phyloP scores from a whole-genome alignment of 208 protist species.

The Balamuthia mandrillaris region DNA sequence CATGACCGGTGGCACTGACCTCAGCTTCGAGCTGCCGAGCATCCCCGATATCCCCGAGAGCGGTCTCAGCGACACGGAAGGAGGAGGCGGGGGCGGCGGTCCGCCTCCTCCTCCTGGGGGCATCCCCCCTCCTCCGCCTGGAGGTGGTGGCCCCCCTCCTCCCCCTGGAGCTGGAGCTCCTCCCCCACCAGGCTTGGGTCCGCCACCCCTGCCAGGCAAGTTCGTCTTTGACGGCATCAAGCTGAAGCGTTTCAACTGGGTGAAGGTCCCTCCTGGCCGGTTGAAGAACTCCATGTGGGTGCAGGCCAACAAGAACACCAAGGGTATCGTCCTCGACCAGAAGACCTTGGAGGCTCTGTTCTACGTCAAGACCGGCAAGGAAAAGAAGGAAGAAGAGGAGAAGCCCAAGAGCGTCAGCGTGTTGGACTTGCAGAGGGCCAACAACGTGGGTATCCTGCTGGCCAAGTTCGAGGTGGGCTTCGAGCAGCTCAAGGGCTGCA shows the following conservation, averaged over 20 bases:
- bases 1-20: too few relatives aligned
- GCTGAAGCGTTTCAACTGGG: constrained; percentile 9
- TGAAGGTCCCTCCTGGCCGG: constrained; percentile 5
- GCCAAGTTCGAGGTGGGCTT: background rate
- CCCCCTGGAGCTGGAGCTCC: background rate
- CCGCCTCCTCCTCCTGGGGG: constrained; percentile 2
- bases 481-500: background rate
- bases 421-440: background rate
- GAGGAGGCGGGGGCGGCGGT: background rate
- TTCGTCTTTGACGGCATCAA: background rate
- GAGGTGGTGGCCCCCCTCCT: background rate
- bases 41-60: constrained; percentile 11
- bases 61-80: background rate
- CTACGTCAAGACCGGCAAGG: background rate
- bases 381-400: background rate
- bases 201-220: background rate
- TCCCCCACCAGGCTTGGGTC: too few relatives aligned
- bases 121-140: background rate
- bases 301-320: constrained; percentile 1
- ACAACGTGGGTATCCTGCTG: background rate
- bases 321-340: constrained; percentile 12
- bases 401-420: background rate
- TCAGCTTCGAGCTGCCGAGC: constrained; percentile 9
- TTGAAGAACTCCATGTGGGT: constrained; percentile 32
- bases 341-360: constrained; percentile 16